Percentiles rank a stretch among this genome's conserved stretches.
These are phyloP conservation scores for Diutina rugosa DNA, from an alignment of 1,139 yeast species.

Conservation along the genomic window DNA sequence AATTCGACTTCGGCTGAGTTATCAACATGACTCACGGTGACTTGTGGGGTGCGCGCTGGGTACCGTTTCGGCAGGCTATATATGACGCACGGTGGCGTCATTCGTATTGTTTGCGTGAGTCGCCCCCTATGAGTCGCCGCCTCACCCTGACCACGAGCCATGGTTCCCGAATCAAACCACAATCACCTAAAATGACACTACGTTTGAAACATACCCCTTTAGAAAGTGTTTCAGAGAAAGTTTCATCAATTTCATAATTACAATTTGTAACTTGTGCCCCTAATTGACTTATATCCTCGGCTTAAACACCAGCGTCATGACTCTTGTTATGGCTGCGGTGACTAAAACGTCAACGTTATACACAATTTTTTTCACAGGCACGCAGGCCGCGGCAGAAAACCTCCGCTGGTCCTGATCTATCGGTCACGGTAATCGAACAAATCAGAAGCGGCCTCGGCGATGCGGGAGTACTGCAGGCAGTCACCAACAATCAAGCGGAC, in stretches of 20 bases:
- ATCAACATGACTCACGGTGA: neutral
- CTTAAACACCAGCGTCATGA: neutral
- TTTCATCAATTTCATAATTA: too few species aligned
- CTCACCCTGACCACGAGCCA: too few species aligned
- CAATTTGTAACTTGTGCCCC: too few species aligned
- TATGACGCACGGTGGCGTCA: neutral
- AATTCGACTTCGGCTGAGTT: too few species aligned
- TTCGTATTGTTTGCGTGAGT: neutral
- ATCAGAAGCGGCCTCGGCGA: neutral
- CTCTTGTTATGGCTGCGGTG: neutral
- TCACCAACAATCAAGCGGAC: neutral
- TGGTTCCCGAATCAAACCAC: too few species aligned
- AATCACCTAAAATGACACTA: too few species aligned
- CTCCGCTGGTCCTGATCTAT: neutral
- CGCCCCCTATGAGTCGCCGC: neutral
- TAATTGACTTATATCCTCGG: too few species aligned
- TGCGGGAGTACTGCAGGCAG: neutral
- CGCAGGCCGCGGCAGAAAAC: neutral
- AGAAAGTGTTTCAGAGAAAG: too few species aligned
- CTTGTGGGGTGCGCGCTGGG: neutral
- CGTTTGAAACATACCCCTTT: too few species aligned
- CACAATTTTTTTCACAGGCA: neutral
- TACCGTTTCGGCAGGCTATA: neutral
- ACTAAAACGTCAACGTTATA: neutral
- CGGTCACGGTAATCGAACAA: neutral